phyloP scores from a whole-genome alignment of 1,284 basidiomycete genomes.

The Tausonia pullulans region DNA sequence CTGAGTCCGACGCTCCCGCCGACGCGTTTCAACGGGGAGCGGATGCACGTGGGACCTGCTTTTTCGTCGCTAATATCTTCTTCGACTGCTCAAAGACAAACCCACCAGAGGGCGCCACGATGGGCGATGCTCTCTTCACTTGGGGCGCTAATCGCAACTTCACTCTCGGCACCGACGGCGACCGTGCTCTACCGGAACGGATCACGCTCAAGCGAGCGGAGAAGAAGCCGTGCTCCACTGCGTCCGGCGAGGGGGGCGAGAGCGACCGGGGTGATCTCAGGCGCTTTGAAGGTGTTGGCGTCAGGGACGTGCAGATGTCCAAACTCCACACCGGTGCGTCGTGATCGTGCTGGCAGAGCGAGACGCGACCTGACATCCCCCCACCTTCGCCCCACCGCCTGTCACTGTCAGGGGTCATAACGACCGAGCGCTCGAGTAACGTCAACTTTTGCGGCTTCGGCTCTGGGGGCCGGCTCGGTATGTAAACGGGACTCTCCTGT shows the following conservation, averaged over 20 bases:
- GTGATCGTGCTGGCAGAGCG: not conserved
- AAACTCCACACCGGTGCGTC: conserved; percentile 58
- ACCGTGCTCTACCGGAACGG: conserved; percentile 69
- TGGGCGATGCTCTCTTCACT: conserved; percentile 58
- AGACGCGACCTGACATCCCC: not conserved
- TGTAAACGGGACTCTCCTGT: not conserved
- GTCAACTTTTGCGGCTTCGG: conserved; percentile 77
- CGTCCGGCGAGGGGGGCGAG: no score
- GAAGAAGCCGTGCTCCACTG: conserved; percentile 17
- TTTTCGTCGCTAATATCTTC: no score
- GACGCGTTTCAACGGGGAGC: no score
- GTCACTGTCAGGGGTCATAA: conserved; percentile 47
- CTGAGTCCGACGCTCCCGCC: not conserved
- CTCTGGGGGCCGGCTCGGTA: conserved; percentile 54
- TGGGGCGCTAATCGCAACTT: conserved; percentile 90
- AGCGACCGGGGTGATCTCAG: not conserved
- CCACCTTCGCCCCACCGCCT: not conserved
- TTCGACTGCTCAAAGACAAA: conserved; percentile 45
- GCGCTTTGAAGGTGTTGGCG: conserved; percentile 42
- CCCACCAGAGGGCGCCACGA: conserved; percentile 32
- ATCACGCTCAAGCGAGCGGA: conserved; percentile 46
- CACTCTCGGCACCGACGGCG: conserved; percentile 72
- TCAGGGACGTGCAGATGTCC: conserved; percentile 62
- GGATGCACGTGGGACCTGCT: no score
- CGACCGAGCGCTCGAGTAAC: conserved; percentile 60